Evolutionary conservation across 805 yeast species (phyloP).

Genomic region (Candida sakaeoensis): DNA sequence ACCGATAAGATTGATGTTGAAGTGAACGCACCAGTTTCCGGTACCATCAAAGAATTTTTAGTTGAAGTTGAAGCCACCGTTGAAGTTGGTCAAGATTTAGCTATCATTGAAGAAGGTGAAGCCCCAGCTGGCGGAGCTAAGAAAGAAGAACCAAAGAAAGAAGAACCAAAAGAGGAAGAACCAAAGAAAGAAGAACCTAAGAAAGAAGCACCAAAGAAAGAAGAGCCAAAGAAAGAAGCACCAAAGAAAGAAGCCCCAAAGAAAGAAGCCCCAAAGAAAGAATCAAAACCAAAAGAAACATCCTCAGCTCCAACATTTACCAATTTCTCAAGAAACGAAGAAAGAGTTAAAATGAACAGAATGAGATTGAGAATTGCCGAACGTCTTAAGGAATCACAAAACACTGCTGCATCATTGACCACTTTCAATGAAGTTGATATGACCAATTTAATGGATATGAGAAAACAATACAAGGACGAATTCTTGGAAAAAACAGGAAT

Average conservation of each 20-base stretch:
- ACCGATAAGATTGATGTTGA: constrained; percentile 98
- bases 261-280: constrained; percentile 29
- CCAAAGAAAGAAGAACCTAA: constrained; percentile 23
- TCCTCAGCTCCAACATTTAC: constrained; percentile 32
- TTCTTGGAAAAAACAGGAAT: constrained; percentile 88
- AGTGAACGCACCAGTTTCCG: constrained; percentile 90
- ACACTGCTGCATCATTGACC: constrained; percentile 96
- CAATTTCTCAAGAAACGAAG: constrained; percentile 76
- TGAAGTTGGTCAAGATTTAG: constrained; percentile 89
- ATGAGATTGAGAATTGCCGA: constrained; percentile 99
- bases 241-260: constrained; percentile 17
- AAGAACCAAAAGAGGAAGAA: constrained; percentile 20
- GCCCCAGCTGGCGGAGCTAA: constrained; percentile 59
- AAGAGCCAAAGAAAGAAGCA: constrained; percentile 20
- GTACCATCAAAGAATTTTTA: constrained; percentile 80
- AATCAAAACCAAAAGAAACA: constrained; percentile 21
- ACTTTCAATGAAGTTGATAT: constrained; percentile 98
- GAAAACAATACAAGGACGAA: constrained; percentile 96
- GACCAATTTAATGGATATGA: constrained; percentile 86
- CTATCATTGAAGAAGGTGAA: constrained; percentile 77
- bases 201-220: constrained; percentile 50
- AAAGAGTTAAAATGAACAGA: constrained; percentile 96
- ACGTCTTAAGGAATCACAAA: constrained; percentile 98
- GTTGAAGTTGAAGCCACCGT: constrained; percentile 89
- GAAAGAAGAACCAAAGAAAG: constrained; percentile 19